Evolutionary conservation across 148 eudicot genomes (phyloP), one percentile per base, ranked within the genome.

Genomic region (Spergularia marina): DNA sequence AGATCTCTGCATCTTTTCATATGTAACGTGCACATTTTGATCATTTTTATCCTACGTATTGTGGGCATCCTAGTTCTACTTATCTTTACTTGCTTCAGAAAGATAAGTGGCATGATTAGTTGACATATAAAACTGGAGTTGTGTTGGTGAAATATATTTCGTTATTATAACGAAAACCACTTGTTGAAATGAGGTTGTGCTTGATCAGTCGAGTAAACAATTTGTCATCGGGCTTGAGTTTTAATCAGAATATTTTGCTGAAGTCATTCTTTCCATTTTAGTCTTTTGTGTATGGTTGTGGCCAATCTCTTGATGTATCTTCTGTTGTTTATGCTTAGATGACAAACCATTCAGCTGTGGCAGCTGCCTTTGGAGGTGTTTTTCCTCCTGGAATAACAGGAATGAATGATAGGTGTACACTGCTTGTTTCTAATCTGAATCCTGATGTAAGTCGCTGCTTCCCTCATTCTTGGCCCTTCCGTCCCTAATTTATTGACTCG

Each of bases 311-410:
- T 53, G 57, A 66, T 12, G 16, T 9, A 17, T 30, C 64, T 12
- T 14, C 15, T 52, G 15, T 49, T 21, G 36, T 77, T 52, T 71
- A 64, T 72, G 66, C 79, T 25, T 68, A 94, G 98, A 87, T 90
- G 89, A 89, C 87, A 39, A 87, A 94, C 79, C 87, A 89, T 65
- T 91, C 97, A 52, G 97, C 97, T 53, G 84, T 90, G 78, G 87
- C 93, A 72, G 81, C 81, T 73, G 97, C 95, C 25, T 94, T 94
- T 89, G 97, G 92, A 78, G 93, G 95, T 30, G 89, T 87, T 44
- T 84, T 91, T 70, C 98, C 98, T 74, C 97, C 92, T 74, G 98
- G 98, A 70, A 81, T 94, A 70, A 94, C 83, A 40, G 97, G 98
- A 79, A 87, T 90, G 74, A 94, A 94, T 77, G 97, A 94, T 66